Percentiles rank a stretch among this genome's conserved stretches.
These are phyloP conservation scores for Ogataea trehaloabstinens DNA, from an alignment of 805 yeast genomes.

Conservation along the genomic window DNA sequence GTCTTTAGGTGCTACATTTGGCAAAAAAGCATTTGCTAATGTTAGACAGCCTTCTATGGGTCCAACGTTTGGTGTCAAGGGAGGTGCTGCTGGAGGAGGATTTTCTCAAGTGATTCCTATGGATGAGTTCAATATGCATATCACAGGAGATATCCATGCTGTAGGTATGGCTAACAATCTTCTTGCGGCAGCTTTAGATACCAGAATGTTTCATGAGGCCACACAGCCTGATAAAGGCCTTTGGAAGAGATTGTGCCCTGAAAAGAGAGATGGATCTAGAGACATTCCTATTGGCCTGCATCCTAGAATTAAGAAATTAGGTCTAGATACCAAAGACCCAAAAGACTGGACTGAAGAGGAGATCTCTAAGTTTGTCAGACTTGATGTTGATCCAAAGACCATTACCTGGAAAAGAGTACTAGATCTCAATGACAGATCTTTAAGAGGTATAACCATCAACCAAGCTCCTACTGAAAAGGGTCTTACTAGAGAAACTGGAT, in stretches of 20 bases:
- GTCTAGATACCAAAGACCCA: constrained; percentile 79
- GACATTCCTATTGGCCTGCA: constrained; percentile 77
- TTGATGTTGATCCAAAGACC: constrained; percentile 85
- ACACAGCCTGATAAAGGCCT: constrained; percentile 78
- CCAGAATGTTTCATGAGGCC: constrained; percentile 92
- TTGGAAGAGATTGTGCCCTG: constrained; percentile 83
- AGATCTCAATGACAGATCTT: constrained; percentile 88
- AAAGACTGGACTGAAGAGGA: constrained; percentile 78
- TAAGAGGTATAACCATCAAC: constrained; percentile 87
- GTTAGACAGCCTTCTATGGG: constrained; percentile 99
- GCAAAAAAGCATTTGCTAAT: constrained; percentile 82
- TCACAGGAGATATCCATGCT: constrained; percentile 97
- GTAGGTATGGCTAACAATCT: constrained; percentile 91
- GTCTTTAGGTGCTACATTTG: constrained; percentile 89
- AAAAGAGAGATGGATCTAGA: constrained; percentile 71
- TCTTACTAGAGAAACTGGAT: constrained; percentile 80
- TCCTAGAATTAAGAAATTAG: constrained; percentile 72
- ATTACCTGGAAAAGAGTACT: constrained; percentile 92
- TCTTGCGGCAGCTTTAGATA: constrained; percentile 94
- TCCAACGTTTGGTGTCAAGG: constrained; percentile 97
- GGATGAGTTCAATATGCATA: constrained; percentile 98
- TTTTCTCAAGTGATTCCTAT: constrained; percentile 96
- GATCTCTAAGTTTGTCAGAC: constrained; percentile 68
- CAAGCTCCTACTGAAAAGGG: constrained; percentile 94
- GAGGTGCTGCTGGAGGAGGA: constrained; percentile 99